Evolutionary conservation across 202 grass and related monocot genomes (phyloP), one percentile per base, ranked within the genome.

Genomic region (Cymbopogon flexuosus): DNA sequence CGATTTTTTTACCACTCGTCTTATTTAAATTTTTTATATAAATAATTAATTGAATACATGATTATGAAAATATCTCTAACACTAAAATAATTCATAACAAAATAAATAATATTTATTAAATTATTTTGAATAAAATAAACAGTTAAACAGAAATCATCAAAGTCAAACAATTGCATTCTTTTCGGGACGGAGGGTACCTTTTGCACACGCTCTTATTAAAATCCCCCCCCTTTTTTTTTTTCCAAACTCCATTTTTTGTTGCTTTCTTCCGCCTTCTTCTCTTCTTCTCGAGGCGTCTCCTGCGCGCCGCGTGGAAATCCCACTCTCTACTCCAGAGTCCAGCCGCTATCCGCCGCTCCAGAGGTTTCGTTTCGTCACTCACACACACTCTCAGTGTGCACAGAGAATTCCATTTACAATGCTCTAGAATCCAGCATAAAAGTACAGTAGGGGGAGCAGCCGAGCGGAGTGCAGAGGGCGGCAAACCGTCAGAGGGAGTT

Each of bases 251-350:
- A 37, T 70, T 40, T 1, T 40, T 40, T 78, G 13, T 75, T 40
- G 79, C 33, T 72, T 78, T 77, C 66, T 88, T 79, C 30, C 75
- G 49, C 60, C 34, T 42, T 78, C 29, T 65, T 23, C 80, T 39
- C 34, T 42, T 78, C 29, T 65, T 23, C 80, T 39, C 11, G 18
- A 21, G 15, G 5, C 24, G 18, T 77, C 73, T 61, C 7, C 62
- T 51, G 61, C n/a, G 49, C 15, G 68, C 42, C 68, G 69, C 75
- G 86, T 88, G 75, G 68, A 83, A 68, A 68, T 1, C 63, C 63
- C 3, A 51, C 61, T n/a, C 16, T 51, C 22, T 33, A 57, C 52
- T 79, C 85, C 45, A 47, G 57, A 57, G n/a, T 79, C 85, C 45
- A 47, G 57, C 47, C 59, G 60, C 68, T 18, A 52, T 83, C 74